Evolutionary conservation across 306 rosid genomes (phyloP).

Genomic region (Cyamopsis tetragonoloba): DNA sequence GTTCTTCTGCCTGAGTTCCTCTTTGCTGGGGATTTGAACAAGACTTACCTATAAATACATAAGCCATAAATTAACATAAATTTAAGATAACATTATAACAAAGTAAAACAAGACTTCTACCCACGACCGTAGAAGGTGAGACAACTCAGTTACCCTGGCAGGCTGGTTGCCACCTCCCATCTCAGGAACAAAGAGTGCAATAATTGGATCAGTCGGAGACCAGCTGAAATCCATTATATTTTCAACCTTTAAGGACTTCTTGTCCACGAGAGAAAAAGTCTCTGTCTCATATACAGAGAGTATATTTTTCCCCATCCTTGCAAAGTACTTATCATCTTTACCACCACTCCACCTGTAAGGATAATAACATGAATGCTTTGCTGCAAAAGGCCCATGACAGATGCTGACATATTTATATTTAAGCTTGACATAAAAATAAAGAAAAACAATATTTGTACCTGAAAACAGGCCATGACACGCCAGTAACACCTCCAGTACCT

Average conservation of each 20-base stretch:
- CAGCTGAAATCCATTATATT: slow-evolving; percentile 88
- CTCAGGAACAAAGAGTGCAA: slow-evolving; percentile 90
- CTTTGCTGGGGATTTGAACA: slow-evolving; percentile 79
- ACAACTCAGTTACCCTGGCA: slow-evolving; percentile 57
- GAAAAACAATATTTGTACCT: slow-evolving; percentile 35
- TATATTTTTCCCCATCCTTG: slow-evolving; percentile 79
- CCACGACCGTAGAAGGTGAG: neutral
- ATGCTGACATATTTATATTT: neutral
- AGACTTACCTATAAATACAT: slow-evolving; percentile 64
- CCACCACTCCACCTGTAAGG: slow-evolving; percentile 84
- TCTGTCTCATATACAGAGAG: slow-evolving; percentile 86
- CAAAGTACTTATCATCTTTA: slow-evolving; percentile 76
- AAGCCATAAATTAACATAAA: neutral
- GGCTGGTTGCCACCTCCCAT: slow-evolving; percentile 95
- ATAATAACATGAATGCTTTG: neutral
- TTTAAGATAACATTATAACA: neutral
- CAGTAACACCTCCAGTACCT: slow-evolving; percentile 72
- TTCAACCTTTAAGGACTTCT: slow-evolving; percentile 79
- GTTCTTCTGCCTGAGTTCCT: slow-evolving; percentile 75
- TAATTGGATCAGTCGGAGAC: slow-evolving; percentile 90
- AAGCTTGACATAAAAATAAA: neutral
- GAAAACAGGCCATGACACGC: slow-evolving; percentile 92
- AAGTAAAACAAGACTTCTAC: neutral
- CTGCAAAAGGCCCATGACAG: neutral
- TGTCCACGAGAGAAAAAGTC: slow-evolving; percentile 81